These are phyloP conservation scores for Clohesyomyces aquaticus DNA, from an alignment of 495 filamentous ascomycete species.

Conservation along the genomic window DNA sequence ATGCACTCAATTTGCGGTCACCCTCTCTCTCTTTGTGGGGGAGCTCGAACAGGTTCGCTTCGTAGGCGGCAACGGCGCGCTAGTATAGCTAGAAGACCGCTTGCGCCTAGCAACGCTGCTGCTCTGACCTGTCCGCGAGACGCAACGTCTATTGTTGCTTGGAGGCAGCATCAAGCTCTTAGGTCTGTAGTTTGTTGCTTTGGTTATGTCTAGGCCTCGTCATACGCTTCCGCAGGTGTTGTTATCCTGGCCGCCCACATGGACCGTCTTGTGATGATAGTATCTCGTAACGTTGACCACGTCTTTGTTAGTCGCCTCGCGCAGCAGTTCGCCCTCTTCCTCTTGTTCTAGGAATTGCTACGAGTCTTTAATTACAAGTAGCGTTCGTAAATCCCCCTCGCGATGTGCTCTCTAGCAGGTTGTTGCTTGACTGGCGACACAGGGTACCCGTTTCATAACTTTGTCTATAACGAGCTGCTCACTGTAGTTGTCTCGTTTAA, in stretches of 20 bases:
- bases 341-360: constrained; percentile 54
- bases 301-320: constrained; percentile 46
- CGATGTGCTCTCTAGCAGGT: constrained; percentile 54
- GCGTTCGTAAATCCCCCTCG: constrained; percentile 43
- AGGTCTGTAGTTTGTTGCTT: constrained; percentile 45
- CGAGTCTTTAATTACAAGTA: constrained; percentile 56
- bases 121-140: constrained; percentile 40
- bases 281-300: constrained; percentile 52
- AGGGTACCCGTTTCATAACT: constrained; percentile 48
- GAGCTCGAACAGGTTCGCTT: constrained; percentile 49
- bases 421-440: constrained; percentile 52
- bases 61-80: constrained; percentile 43
- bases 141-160: constrained; percentile 24
- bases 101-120: constrained; percentile 41
- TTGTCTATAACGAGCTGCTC: constrained; percentile 54
- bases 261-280: constrained; percentile 54
- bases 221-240: constrained; percentile 48
- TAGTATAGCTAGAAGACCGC: constrained; percentile 46
- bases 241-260: constrained; percentile 43
- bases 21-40: constrained; percentile 38
- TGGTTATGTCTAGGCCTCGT: constrained; percentile 47
- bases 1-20: constrained; percentile 48
- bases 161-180: constrained; percentile 38
- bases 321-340: constrained; percentile 52
- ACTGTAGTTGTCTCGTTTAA: constrained; percentile 43